These are phyloP conservation scores for Pachysandra terminalis DNA, from an alignment of 164 flowering plant species.

Conservation along the genomic window DNA sequence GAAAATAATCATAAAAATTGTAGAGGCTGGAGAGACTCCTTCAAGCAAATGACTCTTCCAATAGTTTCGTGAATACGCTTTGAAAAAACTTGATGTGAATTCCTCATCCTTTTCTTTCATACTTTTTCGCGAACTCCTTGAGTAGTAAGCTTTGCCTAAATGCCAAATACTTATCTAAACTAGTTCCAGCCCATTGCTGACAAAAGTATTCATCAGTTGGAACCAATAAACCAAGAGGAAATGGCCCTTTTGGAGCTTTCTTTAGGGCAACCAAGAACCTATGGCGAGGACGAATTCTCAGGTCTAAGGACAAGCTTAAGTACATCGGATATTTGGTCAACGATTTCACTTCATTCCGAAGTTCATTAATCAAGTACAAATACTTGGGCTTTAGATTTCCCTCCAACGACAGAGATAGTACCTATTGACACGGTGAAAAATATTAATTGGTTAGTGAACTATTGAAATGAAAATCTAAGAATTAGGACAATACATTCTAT, in stretches of 20 bases:
- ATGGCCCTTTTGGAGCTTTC: constrained; percentile 94
- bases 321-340: constrained; percentile 90
- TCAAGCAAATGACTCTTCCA: constrained; percentile 1
- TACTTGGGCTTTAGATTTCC: constrained; percentile 89
- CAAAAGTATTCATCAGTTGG: constrained; percentile 95
- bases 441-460: neutral
- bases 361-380: constrained; percentile 79
- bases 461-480: neutral
- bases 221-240: constrained; percentile 84
- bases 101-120: constrained; percentile 36
- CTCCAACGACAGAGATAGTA: constrained; percentile 83
- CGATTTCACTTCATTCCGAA: constrained; percentile 70
- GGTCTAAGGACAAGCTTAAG: constrained; percentile 87
- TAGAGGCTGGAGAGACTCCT: neutral
- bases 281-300: constrained; percentile 97
- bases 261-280: constrained; percentile 76
- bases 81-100: constrained; percentile 1
- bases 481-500: too few species aligned
- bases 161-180: constrained; percentile 71
- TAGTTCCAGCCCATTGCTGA: constrained; percentile 92
- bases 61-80: neutral
- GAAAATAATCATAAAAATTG: neutral
- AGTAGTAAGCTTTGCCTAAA: constrained; percentile 74
- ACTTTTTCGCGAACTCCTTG: constrained; percentile 72
- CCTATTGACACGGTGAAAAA: constrained; percentile 43